Base-by-base conservation (phyloP, 1,139 yeast genomes). In the Suhomyces choctaworum region DNA sequence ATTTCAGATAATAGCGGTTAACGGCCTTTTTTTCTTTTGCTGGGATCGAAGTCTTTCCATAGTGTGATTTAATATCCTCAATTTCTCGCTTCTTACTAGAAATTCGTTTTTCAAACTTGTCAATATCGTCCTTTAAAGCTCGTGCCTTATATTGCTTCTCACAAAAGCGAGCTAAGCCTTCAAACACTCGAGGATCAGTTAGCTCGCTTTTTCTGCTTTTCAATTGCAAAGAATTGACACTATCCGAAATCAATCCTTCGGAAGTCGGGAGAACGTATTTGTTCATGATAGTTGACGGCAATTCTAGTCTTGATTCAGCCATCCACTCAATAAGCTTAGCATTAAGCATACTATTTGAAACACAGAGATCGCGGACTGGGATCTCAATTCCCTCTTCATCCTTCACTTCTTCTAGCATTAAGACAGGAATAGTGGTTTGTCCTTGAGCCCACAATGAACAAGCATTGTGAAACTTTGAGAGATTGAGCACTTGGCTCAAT, bases 151-250 rank as follows among this genome's bases (percentile, higher is more conserved):
- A 64, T 48, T 86, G 94, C 6, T 64, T 62, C 47, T 85, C 87
- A 53, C 97, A 87, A 52, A 90, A 90, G 22, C 70, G 66, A 0
- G 90, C 97, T 48, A 85, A 73, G 3, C 70, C 64, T 42, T 76
- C 81, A 50, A 60, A 83, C 2, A 80, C 70, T 7, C 11, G 19
- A 6, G 32, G 29, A 19, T 32, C 36, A 4, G 8, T 7, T 24
- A 4, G 9, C 4, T 8, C 4, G 25, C 3, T 13, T 19, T 13
- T 12, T 13, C 9, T 12, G 14, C 4, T 11, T 8, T 15, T 3
- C 27, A 4, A 24, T 4, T 9, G 9, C 9, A 4, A 21, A 5
- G n/a, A n/a, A n/a, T n/a, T n/a, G n/a, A n/a, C n/a, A 17, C 20
- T 17, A 7, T 8, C 8, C 20, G 6, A 8, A 6, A 7, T 8